These are phyloP conservation scores for Hemerocallis citrina DNA, from an alignment of 106 monocot species.

Conservation along the genomic window DNA sequence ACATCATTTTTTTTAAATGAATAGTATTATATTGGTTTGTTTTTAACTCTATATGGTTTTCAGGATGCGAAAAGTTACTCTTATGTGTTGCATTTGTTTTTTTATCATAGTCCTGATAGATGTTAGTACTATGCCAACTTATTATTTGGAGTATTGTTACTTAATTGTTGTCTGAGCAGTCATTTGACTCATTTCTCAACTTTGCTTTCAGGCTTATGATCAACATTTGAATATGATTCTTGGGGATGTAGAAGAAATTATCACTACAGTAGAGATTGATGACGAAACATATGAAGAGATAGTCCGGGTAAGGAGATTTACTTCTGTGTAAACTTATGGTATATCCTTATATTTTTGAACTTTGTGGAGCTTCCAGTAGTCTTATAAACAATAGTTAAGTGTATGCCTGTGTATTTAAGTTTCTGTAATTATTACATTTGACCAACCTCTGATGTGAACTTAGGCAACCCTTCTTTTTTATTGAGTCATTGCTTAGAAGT, in stretches of 20 bases:
- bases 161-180: not conserved
- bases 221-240: slow-evolving; percentile 71
- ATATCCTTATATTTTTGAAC: too few relatives aligned
- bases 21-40: not conserved
- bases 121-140: not conserved
- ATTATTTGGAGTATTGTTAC: not conserved
- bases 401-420: too few relatives aligned
- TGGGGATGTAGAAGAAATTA: slow-evolving; percentile 63
- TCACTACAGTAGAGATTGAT: slow-evolving; percentile 59
- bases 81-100: not conserved
- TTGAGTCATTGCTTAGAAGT: too few relatives aligned
- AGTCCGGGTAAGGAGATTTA: slow-evolving; percentile 30
- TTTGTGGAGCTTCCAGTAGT: too few relatives aligned
- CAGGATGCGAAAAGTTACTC: too few relatives aligned
- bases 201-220: slow-evolving; percentile 46
- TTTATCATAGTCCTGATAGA: not conserved
- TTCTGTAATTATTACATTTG: too few relatives aligned
- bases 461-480: too few relatives aligned
- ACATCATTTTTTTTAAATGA: not conserved
- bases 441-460: too few relatives aligned
- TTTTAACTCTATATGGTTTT: too few relatives aligned
- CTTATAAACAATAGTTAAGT: too few relatives aligned
- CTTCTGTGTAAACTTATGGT: too few relatives aligned
- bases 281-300: slow-evolving; percentile 74
- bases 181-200: not conserved